A percentile compares a stretch with the other conserved stretches of the same genome.
These are phyloP conservation scores for Phlebopus sp. DNA, from an alignment of 1,284 basidiomycete species.

Conservation along the genomic window DNA sequence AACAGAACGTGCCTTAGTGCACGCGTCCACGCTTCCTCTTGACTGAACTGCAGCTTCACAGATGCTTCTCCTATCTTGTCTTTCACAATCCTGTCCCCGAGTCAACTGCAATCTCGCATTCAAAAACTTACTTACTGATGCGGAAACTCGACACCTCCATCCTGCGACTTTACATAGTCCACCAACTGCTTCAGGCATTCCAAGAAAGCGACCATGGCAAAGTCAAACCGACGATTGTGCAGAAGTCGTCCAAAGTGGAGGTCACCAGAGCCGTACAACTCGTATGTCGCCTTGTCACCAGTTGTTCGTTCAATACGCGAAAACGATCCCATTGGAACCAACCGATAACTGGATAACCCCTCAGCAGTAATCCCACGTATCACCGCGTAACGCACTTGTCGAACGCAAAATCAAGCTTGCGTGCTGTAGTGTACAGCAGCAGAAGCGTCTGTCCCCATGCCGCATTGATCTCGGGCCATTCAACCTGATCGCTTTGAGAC, in stretches of 20 bases:
- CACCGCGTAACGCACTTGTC: slow-evolving; percentile 54
- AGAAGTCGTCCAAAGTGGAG: slow-evolving; percentile 84
- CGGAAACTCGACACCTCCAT: slow-evolving; percentile 75
- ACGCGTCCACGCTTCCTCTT: slow-evolving; percentile 95
- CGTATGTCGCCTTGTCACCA: slow-evolving; percentile 82
- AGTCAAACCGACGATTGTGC: slow-evolving; percentile 94
- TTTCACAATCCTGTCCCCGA: slow-evolving; percentile 69
- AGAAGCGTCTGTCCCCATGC: slow-evolving; percentile 98
- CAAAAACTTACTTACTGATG: slow-evolving; percentile 61
- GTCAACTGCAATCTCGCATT: slow-evolving; percentile 12
- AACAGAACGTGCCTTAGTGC: slow-evolving; percentile 89
- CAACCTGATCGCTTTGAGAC: slow-evolving; percentile 55
- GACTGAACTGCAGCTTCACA: slow-evolving; percentile 90
- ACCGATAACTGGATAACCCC: slow-evolving; percentile 61
- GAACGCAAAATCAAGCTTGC: slow-evolving; percentile 86
- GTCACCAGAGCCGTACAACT: slow-evolving; percentile 89
- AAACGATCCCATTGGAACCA: slow-evolving; percentile 91
- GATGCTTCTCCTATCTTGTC: slow-evolving; percentile 96
- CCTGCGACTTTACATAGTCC: slow-evolving; percentile 77
- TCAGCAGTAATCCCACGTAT: slow-evolving; percentile 12
- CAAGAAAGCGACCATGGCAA: slow-evolving; percentile 93
- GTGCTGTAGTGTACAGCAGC: slow-evolving; percentile 85
- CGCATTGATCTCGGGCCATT: slow-evolving; percentile 99
- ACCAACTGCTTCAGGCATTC: slow-evolving; percentile 91
- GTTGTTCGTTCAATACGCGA: slow-evolving; percentile 84